Evolutionary conservation across 2,329 filamentous ascomycete genomes (phyloP).

Genomic region (Cyanodermella asteris): DNA sequence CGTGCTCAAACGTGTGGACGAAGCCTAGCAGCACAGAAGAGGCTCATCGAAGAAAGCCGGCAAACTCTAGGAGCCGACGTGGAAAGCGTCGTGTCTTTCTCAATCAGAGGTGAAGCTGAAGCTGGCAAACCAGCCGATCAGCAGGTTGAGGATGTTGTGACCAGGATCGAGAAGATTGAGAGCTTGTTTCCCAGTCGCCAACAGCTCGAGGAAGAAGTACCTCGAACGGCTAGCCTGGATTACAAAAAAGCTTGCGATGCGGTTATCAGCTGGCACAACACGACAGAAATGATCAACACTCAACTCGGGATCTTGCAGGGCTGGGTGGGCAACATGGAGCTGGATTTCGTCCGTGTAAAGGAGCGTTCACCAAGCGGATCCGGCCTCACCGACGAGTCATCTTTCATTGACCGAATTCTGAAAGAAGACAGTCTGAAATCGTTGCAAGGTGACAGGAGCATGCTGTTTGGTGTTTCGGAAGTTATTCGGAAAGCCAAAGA

Average conservation of each 20-base stretch:
- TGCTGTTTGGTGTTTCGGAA: slow-evolving; percentile 61
- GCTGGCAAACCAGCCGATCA: slow-evolving; percentile 70
- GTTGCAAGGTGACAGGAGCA: slow-evolving; percentile 66
- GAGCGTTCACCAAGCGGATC: slow-evolving; percentile 43
- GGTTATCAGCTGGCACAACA: slow-evolving; percentile 91
- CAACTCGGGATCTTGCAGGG: slow-evolving; percentile 77
- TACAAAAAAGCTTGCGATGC: slow-evolving; percentile 73
- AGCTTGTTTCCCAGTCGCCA: slow-evolving; percentile 62
- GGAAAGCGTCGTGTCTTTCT: slow-evolving; percentile 77
- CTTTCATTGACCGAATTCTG: slow-evolving; percentile 81
- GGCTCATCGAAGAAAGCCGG: slow-evolving; percentile 71
- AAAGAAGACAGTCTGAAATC: slow-evolving; percentile 92
- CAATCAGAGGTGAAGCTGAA: slow-evolving; percentile 83
- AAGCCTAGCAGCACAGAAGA: slow-evolving; percentile 61
- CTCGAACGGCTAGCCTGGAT: slow-evolving; percentile 49
- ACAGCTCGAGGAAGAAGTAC: slow-evolving; percentile 52
- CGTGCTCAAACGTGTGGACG: slow-evolving; percentile 67
- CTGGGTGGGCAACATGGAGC: slow-evolving; percentile 90
- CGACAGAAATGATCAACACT: slow-evolving; percentile 85
- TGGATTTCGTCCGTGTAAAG: slow-evolving; percentile 67
- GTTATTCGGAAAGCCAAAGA: slow-evolving; percentile 88
- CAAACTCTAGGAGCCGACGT: slow-evolving; percentile 49
- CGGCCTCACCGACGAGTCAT: slow-evolving; percentile 69
- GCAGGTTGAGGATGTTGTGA: slow-evolving; percentile 75
- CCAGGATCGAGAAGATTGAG: slow-evolving; percentile 78